Evolutionary conservation across 148 eudicot genomes (phyloP), one percentile per base, ranked within the genome.

Genomic region (Vaccinium myrtillus): DNA sequence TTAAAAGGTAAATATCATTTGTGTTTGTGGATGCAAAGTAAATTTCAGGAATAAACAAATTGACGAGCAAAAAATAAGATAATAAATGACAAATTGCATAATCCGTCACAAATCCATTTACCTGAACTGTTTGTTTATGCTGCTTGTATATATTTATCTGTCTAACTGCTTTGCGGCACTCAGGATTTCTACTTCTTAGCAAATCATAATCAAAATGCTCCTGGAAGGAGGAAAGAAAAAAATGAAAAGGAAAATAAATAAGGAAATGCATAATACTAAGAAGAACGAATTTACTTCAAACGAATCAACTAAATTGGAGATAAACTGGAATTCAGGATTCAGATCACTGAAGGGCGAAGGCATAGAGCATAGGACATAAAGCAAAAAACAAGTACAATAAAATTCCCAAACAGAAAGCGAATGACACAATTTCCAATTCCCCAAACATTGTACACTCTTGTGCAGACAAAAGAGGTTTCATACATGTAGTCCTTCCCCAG

Each of bases 101-200:
- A 25, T 25, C 36, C 6, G 13, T 23, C 50, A 77, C 80, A 21
- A 43, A 46, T 51, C 55, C 23, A 83, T 87, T 48, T 48, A 91
- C 98, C 98, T 95, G 98, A 82, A 96, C 91, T 82, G 96, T 93
- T 83, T 96, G 98, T 77, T 92, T 89, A 84, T 96, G 98, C 75
- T 96, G 92, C 86, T 90, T 96, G 85, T 85, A 86, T 75, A 96
- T 91, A 83, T 94, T 92, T 82, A 96, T 91, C 78, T 92, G 92
- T 63, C 91, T 90, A 16, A 90, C 94, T 75, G 92, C 94, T 87
- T 91, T 92, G 83, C 88, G 91, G 75, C 84, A 88, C 21, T 90
- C 95, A 1, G 93, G 90, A 82, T 89, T 91, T 4, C 93, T 84
- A 90, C 95, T 92, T 85, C 89, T 91, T 84, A 92, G 93, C 76